phyloP scores from a whole-genome alignment of 176 grass and related monocot species.

The Aegilops speltoides region DNA sequence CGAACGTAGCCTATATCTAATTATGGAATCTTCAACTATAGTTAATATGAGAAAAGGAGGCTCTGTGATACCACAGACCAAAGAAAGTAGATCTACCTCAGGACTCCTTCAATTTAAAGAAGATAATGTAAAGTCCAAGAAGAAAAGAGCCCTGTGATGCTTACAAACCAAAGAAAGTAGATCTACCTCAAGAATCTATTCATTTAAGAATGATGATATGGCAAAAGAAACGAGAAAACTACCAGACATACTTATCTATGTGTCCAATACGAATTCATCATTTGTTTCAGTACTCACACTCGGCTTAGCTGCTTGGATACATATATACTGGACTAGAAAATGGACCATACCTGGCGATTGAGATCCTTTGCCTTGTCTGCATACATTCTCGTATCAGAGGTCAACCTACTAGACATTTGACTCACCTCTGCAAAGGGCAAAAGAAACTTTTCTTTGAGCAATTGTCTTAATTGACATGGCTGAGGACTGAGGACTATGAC shows the following conservation, averaged over 20 bases:
- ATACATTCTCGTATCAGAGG: constrained; percentile 81
- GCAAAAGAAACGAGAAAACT: not conserved
- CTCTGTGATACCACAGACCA: not conserved
- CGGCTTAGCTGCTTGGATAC: not conserved
- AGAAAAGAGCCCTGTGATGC: not conserved
- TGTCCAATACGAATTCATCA: constrained; percentile 9
- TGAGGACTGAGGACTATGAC: not conserved
- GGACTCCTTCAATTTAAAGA: not conserved
- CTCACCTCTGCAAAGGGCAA: constrained; percentile 81
- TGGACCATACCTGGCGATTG: constrained; percentile 62
- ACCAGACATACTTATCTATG: not conserved
- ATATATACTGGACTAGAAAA: constrained; percentile 5
- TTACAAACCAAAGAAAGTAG: constrained; percentile 20
- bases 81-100: not conserved
- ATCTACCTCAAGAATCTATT: constrained; percentile 1
- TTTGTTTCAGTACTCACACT: not conserved
- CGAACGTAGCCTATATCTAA: not conserved
- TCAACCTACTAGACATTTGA: constrained; percentile 82
- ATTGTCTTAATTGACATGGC: not conserved
- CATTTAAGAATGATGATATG: not conserved
- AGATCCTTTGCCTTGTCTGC: constrained; percentile 87
- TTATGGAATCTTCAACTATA: not conserved
- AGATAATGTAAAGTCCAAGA: not conserved
- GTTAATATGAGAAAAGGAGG: not conserved
- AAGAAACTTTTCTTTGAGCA: not conserved